phyloP scores from a whole-genome alignment of 1,284 basidiomycete genomes.

The Pseudozyma tsukubaensis region DNA sequence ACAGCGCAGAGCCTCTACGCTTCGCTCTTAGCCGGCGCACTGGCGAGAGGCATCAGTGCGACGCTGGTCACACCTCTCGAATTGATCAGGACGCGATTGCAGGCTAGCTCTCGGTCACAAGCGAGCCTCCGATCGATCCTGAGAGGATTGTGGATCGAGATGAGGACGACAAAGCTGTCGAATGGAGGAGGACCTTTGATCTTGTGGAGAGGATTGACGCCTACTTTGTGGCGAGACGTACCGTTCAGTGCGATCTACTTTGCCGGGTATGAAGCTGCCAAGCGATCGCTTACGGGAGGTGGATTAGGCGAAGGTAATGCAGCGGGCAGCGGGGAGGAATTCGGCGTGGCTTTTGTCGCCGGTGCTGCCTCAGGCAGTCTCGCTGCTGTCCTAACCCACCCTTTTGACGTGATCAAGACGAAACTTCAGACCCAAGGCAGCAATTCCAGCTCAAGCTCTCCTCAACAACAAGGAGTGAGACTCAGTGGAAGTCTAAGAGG shows the following conservation, averaged over 20 bases:
- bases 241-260: slow-evolving; percentile 96
- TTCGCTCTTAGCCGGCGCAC: slow-evolving; percentile 83
- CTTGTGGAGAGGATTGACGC: slow-evolving; percentile 89
- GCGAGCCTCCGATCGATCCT: slow-evolving; percentile 50
- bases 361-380: slow-evolving; percentile 75
- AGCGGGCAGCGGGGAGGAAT: slow-evolving; percentile 72
- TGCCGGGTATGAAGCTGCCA: slow-evolving; percentile 71
- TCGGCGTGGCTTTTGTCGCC: slow-evolving; percentile 81
- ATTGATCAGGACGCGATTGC: slow-evolving; percentile 90
- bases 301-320: slow-evolving; percentile 69
- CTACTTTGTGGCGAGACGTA: slow-evolving; percentile 95
- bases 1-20: slow-evolving; percentile 69
- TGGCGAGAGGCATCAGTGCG: slow-evolving; percentile 83
- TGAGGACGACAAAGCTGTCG: slow-evolving; percentile 34
- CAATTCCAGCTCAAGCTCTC: not conserved
- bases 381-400: slow-evolving; percentile 89
- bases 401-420: slow-evolving; percentile 97
- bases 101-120: slow-evolving; percentile 69
- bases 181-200: slow-evolving; percentile 74
- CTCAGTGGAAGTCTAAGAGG: slow-evolving; percentile 8
- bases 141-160: slow-evolving; percentile 49
- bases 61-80: slow-evolving; percentile 88
- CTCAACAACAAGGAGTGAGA: not conserved
- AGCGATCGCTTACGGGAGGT: slow-evolving; percentile 64
- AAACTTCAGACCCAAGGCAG: slow-evolving; percentile 75